Evolutionary conservation across 169 alveolate genomes (phyloP), one percentile per base, ranked within the genome.

Genomic region (Plasmodium vivax): DNA sequence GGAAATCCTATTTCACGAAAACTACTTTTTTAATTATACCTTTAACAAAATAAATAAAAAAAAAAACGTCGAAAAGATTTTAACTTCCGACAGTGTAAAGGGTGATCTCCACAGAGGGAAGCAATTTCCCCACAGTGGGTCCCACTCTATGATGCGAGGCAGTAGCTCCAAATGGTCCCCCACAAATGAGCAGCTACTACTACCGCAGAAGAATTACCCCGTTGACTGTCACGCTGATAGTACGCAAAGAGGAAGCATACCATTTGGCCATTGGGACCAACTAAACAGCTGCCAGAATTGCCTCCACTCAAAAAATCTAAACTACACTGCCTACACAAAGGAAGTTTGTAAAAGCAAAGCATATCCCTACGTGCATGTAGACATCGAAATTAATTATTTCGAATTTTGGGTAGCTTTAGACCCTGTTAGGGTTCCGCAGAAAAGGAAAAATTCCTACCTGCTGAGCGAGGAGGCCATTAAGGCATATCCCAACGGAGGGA

Each of bases 391-490:
- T 23, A 90, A 90, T 81, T 90, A 79, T 43, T 90, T 82, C 47
- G 94, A 90, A 90, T 23, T 72, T 32, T 90, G 94, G 94, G 36
- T 90, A 71, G 43, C 94, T 38, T 71, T 90, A 58, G 94, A 90
- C 51, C 94, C 94, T 80, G 74, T 82, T 79, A 56, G 94, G 74
- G 83, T 90, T 68, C 94, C 94, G 23, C 94, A 90, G 83, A 90
- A 80, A 47, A 90, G 51, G 68, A 90, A 68, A 68, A 68, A 56
- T 16, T 5, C 19, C 6, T 56, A 82, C 41, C 4, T 51, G 6
- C 6, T 80, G n/a, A 62, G 32, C n/a, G 71, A 41, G 14, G 41
- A 74, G 79, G 34, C 32, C n/a, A 58, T 36, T 58, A 87, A 54
- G 27, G 68, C 19, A 36, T 77, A 36, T 51, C 81, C 56, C n/a